These are phyloP conservation scores for Plenodomus tracheiphilus DNA, from an alignment of 2,329 filamentous ascomycete species.

Conservation along the genomic window DNA sequence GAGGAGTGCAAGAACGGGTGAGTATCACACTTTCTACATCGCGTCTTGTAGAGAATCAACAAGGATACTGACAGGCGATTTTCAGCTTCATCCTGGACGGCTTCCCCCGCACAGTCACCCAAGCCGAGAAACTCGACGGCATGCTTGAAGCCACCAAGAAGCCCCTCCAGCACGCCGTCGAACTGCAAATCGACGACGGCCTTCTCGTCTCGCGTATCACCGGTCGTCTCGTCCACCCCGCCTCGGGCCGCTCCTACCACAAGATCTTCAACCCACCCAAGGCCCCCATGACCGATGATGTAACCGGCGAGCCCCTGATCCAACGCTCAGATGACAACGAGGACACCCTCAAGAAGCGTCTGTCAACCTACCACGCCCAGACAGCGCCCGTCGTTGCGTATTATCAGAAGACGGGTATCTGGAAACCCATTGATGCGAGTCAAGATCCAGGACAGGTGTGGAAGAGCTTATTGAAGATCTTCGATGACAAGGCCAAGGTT, in stretches of 20 bases:
- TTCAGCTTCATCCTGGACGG: constrained; percentile 95
- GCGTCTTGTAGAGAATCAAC: neutral
- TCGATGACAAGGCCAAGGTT: constrained; percentile 61
- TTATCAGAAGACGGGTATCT: constrained; percentile 97
- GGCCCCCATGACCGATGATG: constrained; percentile 88
- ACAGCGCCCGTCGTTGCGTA: constrained; percentile 90
- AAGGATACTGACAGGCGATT: constrained; percentile 2
- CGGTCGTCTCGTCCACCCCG: constrained; percentile 91
- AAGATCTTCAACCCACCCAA: constrained; percentile 99
- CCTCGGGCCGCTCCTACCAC: constrained; percentile 96
- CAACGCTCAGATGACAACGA: constrained; percentile 98
- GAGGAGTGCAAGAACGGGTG: constrained; percentile 96
- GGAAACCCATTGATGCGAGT: constrained; percentile 92
- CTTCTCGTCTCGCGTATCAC: constrained; percentile 96
- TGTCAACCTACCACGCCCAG: constrained; percentile 91
- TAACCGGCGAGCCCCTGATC: constrained; percentile 94
- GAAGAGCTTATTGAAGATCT: constrained; percentile 86
- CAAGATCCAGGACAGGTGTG: constrained; percentile 95
- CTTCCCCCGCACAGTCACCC: constrained; percentile 94
- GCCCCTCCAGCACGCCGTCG: constrained; percentile 90
- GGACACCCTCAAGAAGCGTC: constrained; percentile 91
- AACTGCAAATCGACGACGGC: constrained; percentile 94
- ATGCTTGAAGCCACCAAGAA: constrained; percentile 82
- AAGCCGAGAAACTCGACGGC: constrained; percentile 89
- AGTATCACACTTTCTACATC: constrained; percentile 2